Conservation (phyloP, 371 early-diverging fungal species). For the Mucor velutinosus region DNA sequence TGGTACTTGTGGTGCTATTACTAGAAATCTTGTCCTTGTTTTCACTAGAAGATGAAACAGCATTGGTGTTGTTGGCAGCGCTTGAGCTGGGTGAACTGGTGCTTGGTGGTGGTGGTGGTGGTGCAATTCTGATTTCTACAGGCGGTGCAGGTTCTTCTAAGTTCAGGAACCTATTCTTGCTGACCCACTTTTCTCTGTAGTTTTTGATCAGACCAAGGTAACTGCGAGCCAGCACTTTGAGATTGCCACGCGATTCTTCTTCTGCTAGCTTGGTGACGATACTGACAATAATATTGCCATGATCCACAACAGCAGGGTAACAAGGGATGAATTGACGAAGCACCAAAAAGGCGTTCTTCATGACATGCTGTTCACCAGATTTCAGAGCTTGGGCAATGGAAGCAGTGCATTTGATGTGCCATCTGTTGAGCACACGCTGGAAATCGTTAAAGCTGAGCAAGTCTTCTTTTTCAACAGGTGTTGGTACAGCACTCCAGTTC, state of each 20-base stretch:
- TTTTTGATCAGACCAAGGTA: conserved; percentile 39
- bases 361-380: conserved; percentile 69
- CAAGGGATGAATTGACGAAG: conserved; percentile 63
- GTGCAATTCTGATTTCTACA: conserved; percentile 14
- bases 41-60: background rate
- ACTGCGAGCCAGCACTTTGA: conserved; percentile 47
- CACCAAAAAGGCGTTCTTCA: conserved; percentile 75
- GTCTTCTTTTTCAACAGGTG: conserved; percentile 54
- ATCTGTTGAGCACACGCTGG: conserved; percentile 73
- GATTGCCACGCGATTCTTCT: conserved; percentile 37
- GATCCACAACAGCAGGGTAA: conserved; percentile 62
- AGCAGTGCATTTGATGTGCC: conserved; percentile 68
- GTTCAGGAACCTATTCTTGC: conserved; percentile 36
- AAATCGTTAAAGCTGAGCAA: conserved; percentile 70
- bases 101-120: background rate
- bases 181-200: conserved; percentile 33
- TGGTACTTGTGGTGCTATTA: no score
- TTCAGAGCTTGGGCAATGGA: conserved; percentile 54
- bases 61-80: background rate
- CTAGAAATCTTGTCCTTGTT: background rate
- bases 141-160: conserved; percentile 16
- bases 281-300: conserved; percentile 51
- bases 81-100: background rate
- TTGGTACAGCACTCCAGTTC: conserved; percentile 53
- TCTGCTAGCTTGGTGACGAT: conserved; percentile 36